Percentiles rank a stretch among this genome's conserved stretches.
Conservation (phyloP, 1,284 basidiomycete genomes). For the Omphalotus olearius region DNA sequence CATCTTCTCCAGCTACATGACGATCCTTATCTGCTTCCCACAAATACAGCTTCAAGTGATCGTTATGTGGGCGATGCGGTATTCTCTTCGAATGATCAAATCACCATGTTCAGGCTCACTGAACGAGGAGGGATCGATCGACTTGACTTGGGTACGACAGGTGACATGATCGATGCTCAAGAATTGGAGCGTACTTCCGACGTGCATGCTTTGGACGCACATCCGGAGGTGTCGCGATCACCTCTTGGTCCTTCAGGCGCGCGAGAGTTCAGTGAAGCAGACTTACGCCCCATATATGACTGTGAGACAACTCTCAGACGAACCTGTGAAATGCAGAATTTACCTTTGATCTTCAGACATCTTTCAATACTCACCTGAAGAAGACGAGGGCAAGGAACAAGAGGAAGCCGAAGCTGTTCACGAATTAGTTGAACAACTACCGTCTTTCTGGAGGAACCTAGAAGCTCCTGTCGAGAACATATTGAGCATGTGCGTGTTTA, state of each 20-base stretch:
- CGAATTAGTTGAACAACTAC: constrained; percentile 47
- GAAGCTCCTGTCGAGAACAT: constrained; percentile 46
- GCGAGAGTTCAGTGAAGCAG: constrained; percentile 39
- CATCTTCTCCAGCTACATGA: constrained; percentile 38
- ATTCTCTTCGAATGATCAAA: constrained; percentile 27
- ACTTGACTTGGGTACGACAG: constrained; percentile 30
- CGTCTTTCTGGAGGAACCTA: constrained; percentile 48
- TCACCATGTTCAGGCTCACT: constrained; percentile 44
- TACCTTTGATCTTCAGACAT: constrained; percentile 28
- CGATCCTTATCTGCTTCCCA: constrained; percentile 41
- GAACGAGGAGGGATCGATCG: constrained; percentile 39
- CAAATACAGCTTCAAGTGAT: constrained; percentile 23
- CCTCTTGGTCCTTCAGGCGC: constrained; percentile 42
- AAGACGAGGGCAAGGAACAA: constrained; percentile 27
- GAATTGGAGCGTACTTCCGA: constrained; percentile 36
- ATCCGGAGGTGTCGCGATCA: constrained; percentile 22
- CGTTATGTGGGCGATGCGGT: constrained; percentile 42
- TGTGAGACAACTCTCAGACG: constrained; percentile 32
- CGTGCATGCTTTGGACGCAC: constrained; percentile 34
- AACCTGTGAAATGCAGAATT: constrained; percentile 13
- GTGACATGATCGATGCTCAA: constrained; percentile 4
- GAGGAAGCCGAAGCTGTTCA: constrained; percentile 36
- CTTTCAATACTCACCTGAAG: constrained; percentile 25
- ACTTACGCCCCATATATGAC: constrained; percentile 48
- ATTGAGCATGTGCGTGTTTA: constrained; percentile 47